Evolutionary conservation across 371 early-diverging fungal genomes (phyloP), one percentile per base, ranked within the genome.

Genomic region (Apophysomyces sp.): DNA sequence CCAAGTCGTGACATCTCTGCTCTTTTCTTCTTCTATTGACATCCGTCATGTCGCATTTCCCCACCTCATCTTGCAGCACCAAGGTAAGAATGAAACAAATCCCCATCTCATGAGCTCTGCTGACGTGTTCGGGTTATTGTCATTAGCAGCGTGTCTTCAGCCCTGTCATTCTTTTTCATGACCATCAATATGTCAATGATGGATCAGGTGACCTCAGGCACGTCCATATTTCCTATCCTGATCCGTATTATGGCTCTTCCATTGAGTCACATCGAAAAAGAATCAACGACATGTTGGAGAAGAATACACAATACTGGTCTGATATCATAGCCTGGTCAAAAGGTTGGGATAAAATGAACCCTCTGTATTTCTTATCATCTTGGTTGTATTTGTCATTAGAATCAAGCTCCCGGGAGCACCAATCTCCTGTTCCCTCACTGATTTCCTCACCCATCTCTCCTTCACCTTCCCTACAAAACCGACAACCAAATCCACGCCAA

Each of bases 91-190:
- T 7, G 49, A 44, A 16, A n/a, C 21, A 44, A n/a, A 44, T 44
- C 49, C 16, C 21, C 49, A n/a, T 21, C 21, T 44, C 27, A 18
- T 21, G 8, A 7, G 9, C 11, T 44, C 24, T 16, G 3, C 8
- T 21, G 16, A 21, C 21, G 21, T 21, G n/a, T 11, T 7, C 4
- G n/a, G 21, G 9, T 44, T 61, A 21, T 36, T 29, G 32, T 27
- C 12, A 29, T 31, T 49, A 57, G 63, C 4, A 44, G 7, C 74
- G 74, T 53, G 70, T 71, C 24, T 74, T 74, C 34, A 74, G 71
- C 57, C 74, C 74, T 61, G 66, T 74, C 61, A 69, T 74, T n/a
- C 52, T 74, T 26, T 74, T 71, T 39, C 74, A 74, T 69, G 74
- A 74, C 52, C 69, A 74, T 30, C 67, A 74, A 49, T 74, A 65